A percentile compares a stretch with the other conserved stretches of the same genome.
phyloP scores from a whole-genome alignment of 73 alveolate genomes.

The Blepharisma japonicum region DNA sequence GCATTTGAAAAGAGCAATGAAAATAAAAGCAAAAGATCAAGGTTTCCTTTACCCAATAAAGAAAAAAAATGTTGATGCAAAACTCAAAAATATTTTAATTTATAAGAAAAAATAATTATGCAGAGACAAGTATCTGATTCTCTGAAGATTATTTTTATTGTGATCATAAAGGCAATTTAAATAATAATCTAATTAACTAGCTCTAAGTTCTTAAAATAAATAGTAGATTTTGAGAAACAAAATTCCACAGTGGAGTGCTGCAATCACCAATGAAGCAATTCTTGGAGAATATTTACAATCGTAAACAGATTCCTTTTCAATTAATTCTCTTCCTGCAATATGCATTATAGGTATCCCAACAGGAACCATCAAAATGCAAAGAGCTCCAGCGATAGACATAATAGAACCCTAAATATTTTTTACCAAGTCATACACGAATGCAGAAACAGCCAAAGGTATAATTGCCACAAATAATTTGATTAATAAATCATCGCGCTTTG shows the following conservation, averaged over 20 bases:
- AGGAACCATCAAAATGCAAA: background rate
- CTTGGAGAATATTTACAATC: background rate
- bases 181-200: no score
- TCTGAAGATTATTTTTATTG: no score
- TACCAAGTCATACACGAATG: background rate
- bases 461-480: background rate
- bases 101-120: no score
- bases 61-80: background rate
- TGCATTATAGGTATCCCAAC: background rate
- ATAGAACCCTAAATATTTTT: background rate
- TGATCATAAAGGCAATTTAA: no score
- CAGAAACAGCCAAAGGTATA: background rate
- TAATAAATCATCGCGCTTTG: background rate
- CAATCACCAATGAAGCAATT: no score
- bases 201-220: no score
- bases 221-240: no score
- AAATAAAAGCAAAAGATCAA: background rate
- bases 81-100: no score
- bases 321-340: background rate
- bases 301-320: background rate
- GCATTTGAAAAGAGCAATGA: slow-evolving; percentile 9
- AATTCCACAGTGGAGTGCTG: no score
- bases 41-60: background rate
- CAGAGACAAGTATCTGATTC: no score
- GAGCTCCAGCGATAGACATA: background rate